Evolutionary conservation across 2,329 filamentous ascomycete genomes (phyloP), one percentile per base, ranked within the genome.

Genomic region (Beauveria brongniartii): DNA sequence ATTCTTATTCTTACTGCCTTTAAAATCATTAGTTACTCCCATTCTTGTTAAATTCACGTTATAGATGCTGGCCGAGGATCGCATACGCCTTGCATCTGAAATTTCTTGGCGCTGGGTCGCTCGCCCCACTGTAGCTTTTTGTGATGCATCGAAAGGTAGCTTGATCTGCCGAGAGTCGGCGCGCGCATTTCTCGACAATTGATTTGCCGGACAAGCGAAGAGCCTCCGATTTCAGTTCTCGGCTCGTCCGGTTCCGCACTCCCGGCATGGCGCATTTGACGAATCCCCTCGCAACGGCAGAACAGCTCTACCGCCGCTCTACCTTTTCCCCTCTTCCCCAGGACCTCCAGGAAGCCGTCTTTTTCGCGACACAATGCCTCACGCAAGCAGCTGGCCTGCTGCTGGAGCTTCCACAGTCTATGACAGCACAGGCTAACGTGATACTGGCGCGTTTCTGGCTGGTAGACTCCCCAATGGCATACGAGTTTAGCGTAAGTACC

Each of bases 361-460:
- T 88, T 67, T 88, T 87, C 71, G 81, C 87, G 59, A 87, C 88
- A 41, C 86, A 89, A 70, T 83, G 83, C 66, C 82, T 93, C 48
- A 90, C 88, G 3, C 90, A 94, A 73, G 85, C 88, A 24, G 89
- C 90, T 12, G 90, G 90, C 34, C 81, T 95, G 55, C 82, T 97
- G 20, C 81, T 99, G 3, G 85, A 90, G 53, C 80, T 97, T 44
- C 90, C 91, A 7, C 92, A 96, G 71, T 90, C 92, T 66, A 85
- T 91, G 44, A 90, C 94, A 44, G 90, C 92, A 5, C 90, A 92
- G 69, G 91, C 92, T 3, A 90, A 92, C 69, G 85, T 97, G 46
- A 75, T 94, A 0, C 84, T 96, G 40, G 87, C 88, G 56, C 84
- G 93, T 16, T 94, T 91, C 75, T 96, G 90, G 88, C 77, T 91